Evolutionary conservation across 805 yeast genomes (phyloP).

Genomic region (Candida peoriensis): DNA sequence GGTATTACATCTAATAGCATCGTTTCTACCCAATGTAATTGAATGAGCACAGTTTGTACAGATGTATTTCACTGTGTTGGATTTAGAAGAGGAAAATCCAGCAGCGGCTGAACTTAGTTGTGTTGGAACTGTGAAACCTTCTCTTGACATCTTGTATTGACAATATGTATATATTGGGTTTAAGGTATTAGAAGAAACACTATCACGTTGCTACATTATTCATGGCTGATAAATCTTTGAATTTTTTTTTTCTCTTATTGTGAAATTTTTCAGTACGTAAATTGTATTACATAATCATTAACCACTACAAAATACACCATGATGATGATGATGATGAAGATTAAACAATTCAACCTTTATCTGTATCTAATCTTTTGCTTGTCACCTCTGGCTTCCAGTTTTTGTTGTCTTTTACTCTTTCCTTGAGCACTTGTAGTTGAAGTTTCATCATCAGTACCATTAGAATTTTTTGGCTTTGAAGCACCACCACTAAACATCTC

Average conservation of each 20-base stretch:
- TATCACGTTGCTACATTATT: too few relatives aligned
- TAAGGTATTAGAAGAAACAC: too few relatives aligned
- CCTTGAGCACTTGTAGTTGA: slow-evolving; percentile 10
- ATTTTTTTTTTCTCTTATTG: neutral
- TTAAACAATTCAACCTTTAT: slow-evolving; percentile 7
- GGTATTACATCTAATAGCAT: slow-evolving; percentile 96
- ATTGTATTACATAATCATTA: slow-evolving; percentile 2
- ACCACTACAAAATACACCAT: neutral
- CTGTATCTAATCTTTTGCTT: slow-evolving; percentile 32
- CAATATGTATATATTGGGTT: too few relatives aligned
- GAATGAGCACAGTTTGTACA: slow-evolving; percentile 96
- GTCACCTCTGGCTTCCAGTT: slow-evolving; percentile 35
- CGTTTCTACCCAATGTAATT: slow-evolving; percentile 83
- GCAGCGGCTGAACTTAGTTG: slow-evolving; percentile 85
- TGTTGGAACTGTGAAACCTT: slow-evolving; percentile 82
- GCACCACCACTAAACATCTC: slow-evolving; percentile 21
- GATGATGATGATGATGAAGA: neutral
- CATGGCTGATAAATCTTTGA: too few relatives aligned
- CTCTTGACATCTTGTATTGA: slow-evolving; percentile 69
- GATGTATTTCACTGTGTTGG: slow-evolving; percentile 84
- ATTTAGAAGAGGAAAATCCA: slow-evolving; percentile 61
- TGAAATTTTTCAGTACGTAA: neutral
- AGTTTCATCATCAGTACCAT: neutral
- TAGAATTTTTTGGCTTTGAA: neutral
- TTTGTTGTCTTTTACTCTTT: slow-evolving; percentile 37